Evolutionary conservation across 176 grass and related monocot species (phyloP), one percentile per base, ranked within the genome.

Genomic region (Aechmea fasciata): DNA sequence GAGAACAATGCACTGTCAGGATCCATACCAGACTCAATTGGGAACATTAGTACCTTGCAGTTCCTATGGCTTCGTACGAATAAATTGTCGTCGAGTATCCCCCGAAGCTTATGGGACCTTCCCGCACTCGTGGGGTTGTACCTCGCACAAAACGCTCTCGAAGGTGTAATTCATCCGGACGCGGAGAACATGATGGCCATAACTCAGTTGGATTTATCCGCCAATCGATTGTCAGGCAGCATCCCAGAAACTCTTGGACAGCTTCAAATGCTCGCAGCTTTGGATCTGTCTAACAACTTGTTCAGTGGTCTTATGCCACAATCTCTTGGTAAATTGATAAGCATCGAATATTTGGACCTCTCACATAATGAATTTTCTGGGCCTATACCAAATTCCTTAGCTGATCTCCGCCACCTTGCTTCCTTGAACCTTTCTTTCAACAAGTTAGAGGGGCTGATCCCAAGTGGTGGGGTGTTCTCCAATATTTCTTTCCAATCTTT

Each of bases 361-460:
- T 78, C 75, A 17, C 48, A 9, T 25, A 78, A 71, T 71, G 61
- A 69, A 19, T 47, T 78, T 0, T 63, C 75, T 22, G 75, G 75
- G 57, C 15, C 66, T 9, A 78, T 78, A 62, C 67, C 67, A 22
- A 61, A 78, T 59, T 69, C 51, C 41, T 57, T 70, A 19, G 75
- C 66, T 11, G 64, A 78, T 54, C 66, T 78, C 1, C 50, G 2
- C 9, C 63, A 71, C 75, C 52, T 78, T 63, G 24, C 57, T 9
- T 47, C 48, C 53, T 51, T 78, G 52, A 78, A 78, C 52, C 53
- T 78, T 14, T 78, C 75, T 63, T 78, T 57, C 52, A 78, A 78
- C 18, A 28, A 63, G 12, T 64, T 78, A 49, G 67, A 64, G 19
- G 75, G 76, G 64, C 55, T 52, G 53, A 62, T 71, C 22, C 75